phyloP scores from a whole-genome alignment of 1,284 basidiomycete species.

The Flammula alnicola region DNA sequence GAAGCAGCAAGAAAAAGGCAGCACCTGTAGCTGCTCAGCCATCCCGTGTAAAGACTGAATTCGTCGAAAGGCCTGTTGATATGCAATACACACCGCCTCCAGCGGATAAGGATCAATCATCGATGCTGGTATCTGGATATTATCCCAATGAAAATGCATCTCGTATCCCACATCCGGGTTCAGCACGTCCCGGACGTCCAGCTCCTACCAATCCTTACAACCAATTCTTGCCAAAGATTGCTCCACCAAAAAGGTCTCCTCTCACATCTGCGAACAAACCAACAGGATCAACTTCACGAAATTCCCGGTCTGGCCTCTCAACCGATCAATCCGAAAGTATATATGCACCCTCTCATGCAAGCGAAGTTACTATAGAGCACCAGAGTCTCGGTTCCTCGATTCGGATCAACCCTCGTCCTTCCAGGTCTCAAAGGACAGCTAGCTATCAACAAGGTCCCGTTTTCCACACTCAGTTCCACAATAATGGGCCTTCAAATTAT shows the following conservation, averaged over 20 bases:
- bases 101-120: neutral
- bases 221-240: slow-evolving; percentile 8
- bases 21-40: neutral
- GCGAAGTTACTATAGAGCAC: neutral
- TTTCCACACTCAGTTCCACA: slow-evolving; percentile 19
- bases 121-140: too few species aligned
- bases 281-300: neutral
- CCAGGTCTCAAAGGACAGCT: neutral
- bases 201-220: too few species aligned
- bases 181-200: too few species aligned
- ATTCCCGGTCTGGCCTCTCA: slow-evolving; percentile 6
- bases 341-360: slow-evolving; percentile 1
- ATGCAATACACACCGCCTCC: neutral
- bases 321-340: slow-evolving; percentile 8
- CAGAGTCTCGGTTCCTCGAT: neutral
- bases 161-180: too few species aligned
- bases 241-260: slow-evolving; percentile 23
- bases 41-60: slow-evolving; percentile 13
- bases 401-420: neutral
- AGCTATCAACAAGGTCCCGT: slow-evolving; percentile 14
- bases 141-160: too few species aligned
- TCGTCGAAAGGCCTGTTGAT: slow-evolving; percentile 5
- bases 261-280: slow-evolving; percentile 1
- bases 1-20: slow-evolving; percentile 4
- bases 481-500: slow-evolving; percentile 18